These are phyloP conservation scores for Lentinula novae-zelandiae DNA, from an alignment of 1,284 basidiomycete species.

Conservation along the genomic window DNA sequence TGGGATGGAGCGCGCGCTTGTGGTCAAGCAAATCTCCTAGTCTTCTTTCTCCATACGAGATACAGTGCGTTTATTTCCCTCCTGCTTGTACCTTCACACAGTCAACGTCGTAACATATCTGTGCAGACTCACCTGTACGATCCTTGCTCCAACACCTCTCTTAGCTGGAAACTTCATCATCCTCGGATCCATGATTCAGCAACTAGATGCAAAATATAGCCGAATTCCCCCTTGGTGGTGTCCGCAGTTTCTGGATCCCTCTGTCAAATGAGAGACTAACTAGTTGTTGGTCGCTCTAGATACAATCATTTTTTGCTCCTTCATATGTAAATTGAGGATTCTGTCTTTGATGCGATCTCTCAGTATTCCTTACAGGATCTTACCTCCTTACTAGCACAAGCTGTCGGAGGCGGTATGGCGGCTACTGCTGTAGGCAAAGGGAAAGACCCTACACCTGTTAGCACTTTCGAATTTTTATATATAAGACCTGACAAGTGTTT, in stretches of 20 bases:
- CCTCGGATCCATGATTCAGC: slow-evolving; percentile 31
- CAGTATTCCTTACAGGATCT: slow-evolving; percentile 22
- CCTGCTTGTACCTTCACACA: not conserved
- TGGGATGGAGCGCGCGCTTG: slow-evolving; percentile 5
- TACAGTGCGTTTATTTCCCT: slow-evolving; percentile 7
- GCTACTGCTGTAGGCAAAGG: slow-evolving; percentile 36
- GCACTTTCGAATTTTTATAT: not conserved
- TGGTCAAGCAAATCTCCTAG: slow-evolving; percentile 10
- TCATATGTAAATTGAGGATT: slow-evolving; percentile 26
- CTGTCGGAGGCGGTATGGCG: slow-evolving; percentile 30
- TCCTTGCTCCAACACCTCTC: slow-evolving; percentile 44
- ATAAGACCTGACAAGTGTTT: not conserved
- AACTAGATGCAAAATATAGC: slow-evolving; percentile 39
- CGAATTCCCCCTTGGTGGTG: slow-evolving; percentile 34
- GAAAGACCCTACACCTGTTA: slow-evolving; percentile 15
- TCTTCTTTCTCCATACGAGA: slow-evolving; percentile 8
- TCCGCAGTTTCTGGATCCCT: slow-evolving; percentile 20
- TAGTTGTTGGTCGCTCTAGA: not conserved
- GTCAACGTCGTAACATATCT: not conserved
- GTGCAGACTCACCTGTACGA: slow-evolving; percentile 33
- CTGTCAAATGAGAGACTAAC: not conserved
- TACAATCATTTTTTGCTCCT: slow-evolving; percentile 9
- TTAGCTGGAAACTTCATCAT: slow-evolving; percentile 30
- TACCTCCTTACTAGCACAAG: slow-evolving; percentile 3
- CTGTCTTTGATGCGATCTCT: not conserved